phyloP scores from a whole-genome alignment of 2,329 filamentous ascomycete genomes.

The Nemania serpens region DNA sequence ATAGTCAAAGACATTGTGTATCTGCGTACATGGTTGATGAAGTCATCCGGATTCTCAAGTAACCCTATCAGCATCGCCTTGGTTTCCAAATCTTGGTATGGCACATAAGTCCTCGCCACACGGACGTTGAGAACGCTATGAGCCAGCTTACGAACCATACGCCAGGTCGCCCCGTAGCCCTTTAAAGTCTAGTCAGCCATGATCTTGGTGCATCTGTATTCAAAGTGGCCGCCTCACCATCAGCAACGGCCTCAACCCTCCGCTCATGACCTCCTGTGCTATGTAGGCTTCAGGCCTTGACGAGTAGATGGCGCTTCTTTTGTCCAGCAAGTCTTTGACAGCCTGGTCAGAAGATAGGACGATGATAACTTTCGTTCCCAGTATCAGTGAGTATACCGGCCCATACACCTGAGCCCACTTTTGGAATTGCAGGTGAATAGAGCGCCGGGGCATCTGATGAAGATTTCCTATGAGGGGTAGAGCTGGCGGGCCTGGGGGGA shows the following conservation, averaged over 20 bases:
- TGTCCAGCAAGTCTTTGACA: slow-evolving; percentile 57
- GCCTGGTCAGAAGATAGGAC: slow-evolving; percentile 50
- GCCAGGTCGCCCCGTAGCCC: slow-evolving; percentile 29
- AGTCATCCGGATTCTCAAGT: slow-evolving; percentile 47
- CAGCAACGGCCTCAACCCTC: slow-evolving; percentile 5
- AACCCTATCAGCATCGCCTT: slow-evolving; percentile 56
- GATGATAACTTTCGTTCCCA: slow-evolving; percentile 52
- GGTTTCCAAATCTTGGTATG: slow-evolving; percentile 60
- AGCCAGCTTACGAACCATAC: slow-evolving; percentile 42
- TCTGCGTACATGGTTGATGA: slow-evolving; percentile 49
- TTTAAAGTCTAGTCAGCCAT: background rate
- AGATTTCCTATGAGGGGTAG: background rate
- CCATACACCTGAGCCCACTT: slow-evolving; percentile 40
- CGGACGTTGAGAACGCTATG: slow-evolving; percentile 53
- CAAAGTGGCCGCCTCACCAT: background rate
- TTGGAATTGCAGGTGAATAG: background rate
- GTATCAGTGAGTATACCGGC: slow-evolving; percentile 54
- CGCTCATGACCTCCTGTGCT: slow-evolving; percentile 35
- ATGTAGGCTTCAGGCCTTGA: slow-evolving; percentile 49
- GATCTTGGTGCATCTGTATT: background rate
- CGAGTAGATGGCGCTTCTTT: slow-evolving; percentile 54
- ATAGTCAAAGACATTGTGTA: slow-evolving; percentile 54
- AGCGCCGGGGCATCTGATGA: background rate
- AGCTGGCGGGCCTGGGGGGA: background rate
- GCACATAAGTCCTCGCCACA: slow-evolving; percentile 51